Evolutionary conservation across 73 alveolate genomes (phyloP), one percentile per base, ranked within the genome.

Genomic region (Tetrahymena thermophila): DNA sequence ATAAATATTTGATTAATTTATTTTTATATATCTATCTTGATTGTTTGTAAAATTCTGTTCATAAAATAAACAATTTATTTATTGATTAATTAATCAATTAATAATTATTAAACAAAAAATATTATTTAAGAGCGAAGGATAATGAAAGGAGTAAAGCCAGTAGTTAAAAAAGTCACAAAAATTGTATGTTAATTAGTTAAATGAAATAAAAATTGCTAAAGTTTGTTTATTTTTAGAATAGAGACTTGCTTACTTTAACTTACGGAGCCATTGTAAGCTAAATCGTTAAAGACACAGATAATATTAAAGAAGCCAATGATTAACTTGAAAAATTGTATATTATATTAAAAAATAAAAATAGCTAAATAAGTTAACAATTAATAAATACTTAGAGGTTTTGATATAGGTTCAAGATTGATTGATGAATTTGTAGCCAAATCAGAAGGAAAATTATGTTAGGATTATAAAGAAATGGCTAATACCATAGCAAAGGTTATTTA

Each of bases 261-360:
- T 95, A 95, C 55, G 97, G 97, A 25, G 97, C 97, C 3, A 95
- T 95, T 16, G 97, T 95, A 31, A 43, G 95, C 28, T 25, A 95
- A 85, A 95, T 95, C 34, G 93, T 95, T 1, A 95, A 89, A 37
- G 97, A 95, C 55, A 89, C 94, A 50, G 97, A 95, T 50, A 95
- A 89, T 50, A 93, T 95, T 35, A 95, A 85, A 34, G 97, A 95
- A 23, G 97, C 97, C 10, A 95, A 95, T 89, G 97, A 95, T 7
- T 31, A 95, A 85, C 94, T 95, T 31, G 97, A 95, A 43, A 95
- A 95, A 43, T 85, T 95, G 97, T 38, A 38, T 31, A 19, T 85
- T 38, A n/a, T n/a, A n/a, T 38, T 4, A 31, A 28, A 40, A 40
- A 85, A 85, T 85, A 38, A 38, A 28, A 25, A 71, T 71, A 71